Evolutionary conservation across 2,329 filamentous ascomycete species (phyloP).

Genomic region (Aspergillus sp.): DNA sequence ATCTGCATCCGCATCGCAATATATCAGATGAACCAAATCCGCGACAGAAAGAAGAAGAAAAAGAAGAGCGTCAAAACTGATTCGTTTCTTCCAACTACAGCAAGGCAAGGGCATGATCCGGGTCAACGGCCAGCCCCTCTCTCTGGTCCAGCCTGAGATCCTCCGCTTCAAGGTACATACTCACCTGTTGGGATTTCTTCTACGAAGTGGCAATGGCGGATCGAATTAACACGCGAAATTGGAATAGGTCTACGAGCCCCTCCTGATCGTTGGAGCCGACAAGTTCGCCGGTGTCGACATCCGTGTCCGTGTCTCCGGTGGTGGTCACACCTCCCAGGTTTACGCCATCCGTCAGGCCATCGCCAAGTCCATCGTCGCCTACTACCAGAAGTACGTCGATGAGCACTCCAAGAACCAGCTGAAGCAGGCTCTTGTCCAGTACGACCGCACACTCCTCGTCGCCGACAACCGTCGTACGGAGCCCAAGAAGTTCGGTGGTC

Average conservation of each 20-base stretch:
- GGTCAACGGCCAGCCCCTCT: slow-evolving; percentile 96
- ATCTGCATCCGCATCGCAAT: neutral
- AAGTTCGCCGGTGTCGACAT: slow-evolving; percentile 98
- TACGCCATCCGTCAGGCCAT: slow-evolving; percentile 99
- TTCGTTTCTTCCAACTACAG: slow-evolving; percentile 43
- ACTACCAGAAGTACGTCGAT: slow-evolving; percentile 99
- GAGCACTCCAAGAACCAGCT: slow-evolving; percentile 99
- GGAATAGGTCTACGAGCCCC: slow-evolving; percentile 87
- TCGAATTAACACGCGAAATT: neutral
- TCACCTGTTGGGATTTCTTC: neutral
- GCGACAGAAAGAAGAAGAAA: neutral
- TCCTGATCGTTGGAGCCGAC: slow-evolving; percentile 95
- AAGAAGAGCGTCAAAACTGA: slow-evolving; percentile 31
- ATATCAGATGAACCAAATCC: neutral
- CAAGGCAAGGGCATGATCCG: slow-evolving; percentile 89
- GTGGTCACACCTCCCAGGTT: slow-evolving; percentile 96
- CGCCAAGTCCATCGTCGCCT: slow-evolving; percentile 93
- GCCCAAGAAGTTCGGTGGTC: slow-evolving; percentile 89
- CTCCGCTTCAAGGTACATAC: slow-evolving; percentile 86
- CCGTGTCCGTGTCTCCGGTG: slow-evolving; percentile 91
- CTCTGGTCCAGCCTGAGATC: slow-evolving; percentile 92
- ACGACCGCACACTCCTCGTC: slow-evolving; percentile 95
- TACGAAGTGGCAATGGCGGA: neutral
- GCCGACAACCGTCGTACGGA: slow-evolving; percentile 99
- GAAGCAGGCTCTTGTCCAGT: slow-evolving; percentile 94